Evolutionary conservation across 2,329 filamentous ascomycete genomes (phyloP).

Genomic region (Stachybotrys echinatus): DNA sequence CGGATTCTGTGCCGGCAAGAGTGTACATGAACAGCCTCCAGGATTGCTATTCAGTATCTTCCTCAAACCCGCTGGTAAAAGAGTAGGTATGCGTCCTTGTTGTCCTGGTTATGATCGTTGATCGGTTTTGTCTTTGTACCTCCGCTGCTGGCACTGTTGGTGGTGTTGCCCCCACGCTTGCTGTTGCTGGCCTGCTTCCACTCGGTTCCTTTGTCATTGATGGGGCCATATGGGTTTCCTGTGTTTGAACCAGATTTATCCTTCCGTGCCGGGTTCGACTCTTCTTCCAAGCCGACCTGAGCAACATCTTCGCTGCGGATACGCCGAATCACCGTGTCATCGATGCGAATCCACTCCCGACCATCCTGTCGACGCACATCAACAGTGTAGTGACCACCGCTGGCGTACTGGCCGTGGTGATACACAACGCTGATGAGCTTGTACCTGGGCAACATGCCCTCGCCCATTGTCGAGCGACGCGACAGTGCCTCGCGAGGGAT

Average conservation of each 20-base stretch:
- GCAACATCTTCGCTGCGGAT: conserved; percentile 86
- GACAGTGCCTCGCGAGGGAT: conserved; percentile 88
- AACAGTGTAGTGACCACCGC: conserved; percentile 95
- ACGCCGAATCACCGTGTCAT: conserved; percentile 85
- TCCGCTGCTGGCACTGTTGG: conserved; percentile 58
- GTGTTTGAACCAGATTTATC: conserved; percentile 27
- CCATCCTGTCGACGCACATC: conserved; percentile 92
- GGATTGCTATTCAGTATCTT: background rate
- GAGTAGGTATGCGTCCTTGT: conserved; percentile 93
- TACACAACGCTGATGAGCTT: conserved; percentile 87
- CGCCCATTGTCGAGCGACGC: conserved; percentile 58
- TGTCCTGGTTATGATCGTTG: conserved; percentile 72
- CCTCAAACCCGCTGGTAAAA: conserved; percentile 78
- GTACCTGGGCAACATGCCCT: conserved; percentile 72
- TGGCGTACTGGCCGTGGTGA: conserved; percentile 95
- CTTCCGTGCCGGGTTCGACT: conserved; percentile 48
- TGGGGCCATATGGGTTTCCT: conserved; percentile 70
- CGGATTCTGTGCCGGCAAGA: too few relatives aligned
- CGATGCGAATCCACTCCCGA: conserved; percentile 92
- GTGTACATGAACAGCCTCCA: background rate
- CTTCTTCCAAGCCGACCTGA: conserved; percentile 77
- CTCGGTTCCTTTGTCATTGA: conserved; percentile 62
- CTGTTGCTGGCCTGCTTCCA: conserved; percentile 77
- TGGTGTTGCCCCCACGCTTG: conserved; percentile 64
- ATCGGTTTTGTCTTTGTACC: conserved; percentile 51